phyloP scores from a whole-genome alignment of 1,139 yeast genomes.

The Tardiomyces digboiensis region DNA sequence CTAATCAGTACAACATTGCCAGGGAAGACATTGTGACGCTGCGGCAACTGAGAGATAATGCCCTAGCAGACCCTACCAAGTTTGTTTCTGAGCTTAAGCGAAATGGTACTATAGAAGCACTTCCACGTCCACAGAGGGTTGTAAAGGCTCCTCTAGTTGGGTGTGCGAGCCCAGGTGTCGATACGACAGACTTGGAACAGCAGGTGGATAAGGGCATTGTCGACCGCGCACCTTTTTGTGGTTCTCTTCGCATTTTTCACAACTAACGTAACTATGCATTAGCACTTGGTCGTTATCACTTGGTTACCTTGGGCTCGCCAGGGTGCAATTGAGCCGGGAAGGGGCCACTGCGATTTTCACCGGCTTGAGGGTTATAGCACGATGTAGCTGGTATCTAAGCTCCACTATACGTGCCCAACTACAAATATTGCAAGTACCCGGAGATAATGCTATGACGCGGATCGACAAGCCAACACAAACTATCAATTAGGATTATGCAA shows the following conservation, averaged over 20 bases:
- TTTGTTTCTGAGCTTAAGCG: slow-evolving; percentile 14
- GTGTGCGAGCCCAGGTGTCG: slow-evolving; percentile 18
- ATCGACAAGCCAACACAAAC: too few species aligned
- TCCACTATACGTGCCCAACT: too few species aligned
- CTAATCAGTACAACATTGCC: slow-evolving; percentile 17
- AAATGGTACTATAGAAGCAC: slow-evolving; percentile 14
- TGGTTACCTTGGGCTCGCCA: too few species aligned
- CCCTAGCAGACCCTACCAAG: slow-evolving; percentile 18
- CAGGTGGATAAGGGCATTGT: neutral
- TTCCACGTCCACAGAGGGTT: slow-evolving; percentile 16
- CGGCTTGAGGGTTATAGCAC: too few species aligned
- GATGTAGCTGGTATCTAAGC: too few species aligned
- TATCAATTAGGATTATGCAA: too few species aligned
- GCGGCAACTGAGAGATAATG: slow-evolving; percentile 16
- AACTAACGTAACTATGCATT: too few species aligned
- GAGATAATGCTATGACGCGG: too few species aligned
- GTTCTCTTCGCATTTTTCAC: neutral
- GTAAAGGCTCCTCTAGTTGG: slow-evolving; percentile 18
- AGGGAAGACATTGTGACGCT: slow-evolving; percentile 17
- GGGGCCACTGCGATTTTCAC: too few species aligned
- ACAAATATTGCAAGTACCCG: too few species aligned
- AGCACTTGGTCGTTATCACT: too few species aligned
- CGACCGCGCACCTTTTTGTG: slow-evolving; percentile 4
- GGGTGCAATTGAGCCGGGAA: too few species aligned
- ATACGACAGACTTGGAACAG: slow-evolving; percentile 1